Evolutionary conservation across 2,329 filamentous ascomycete species (phyloP), one percentile per base, ranked within the genome.

Genomic region (Nigrospora sphaerica): DNA sequence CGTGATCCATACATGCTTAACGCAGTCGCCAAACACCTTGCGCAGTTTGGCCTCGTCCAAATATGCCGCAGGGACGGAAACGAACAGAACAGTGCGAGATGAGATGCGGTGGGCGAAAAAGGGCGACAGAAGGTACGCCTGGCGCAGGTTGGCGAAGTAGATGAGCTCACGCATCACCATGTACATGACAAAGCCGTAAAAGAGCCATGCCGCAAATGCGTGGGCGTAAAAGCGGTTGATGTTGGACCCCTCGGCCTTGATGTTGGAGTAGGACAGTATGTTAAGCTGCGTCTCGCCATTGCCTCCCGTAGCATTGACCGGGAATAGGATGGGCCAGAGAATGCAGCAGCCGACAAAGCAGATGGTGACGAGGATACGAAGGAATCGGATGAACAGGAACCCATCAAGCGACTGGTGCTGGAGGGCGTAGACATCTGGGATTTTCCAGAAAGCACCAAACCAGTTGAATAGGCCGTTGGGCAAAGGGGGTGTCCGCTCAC

Each of bases 371-470:
- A 85, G 69, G 52, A 91, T 85, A 60, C 90, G 88, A 52, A 97
- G 70, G 60, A 92, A 95, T 33, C 92, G 88, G 28, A 97, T 74
- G 63, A 95, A 89, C 44, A 97, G 81, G 65, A 92, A 97, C 32
- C 86, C 87, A 63, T 98, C 92, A 52, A 98, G 79, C 1, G 90
- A 95, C 62, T 92, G 88, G 69, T 95, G 89, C 59, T 93, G 88
- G 18, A 97, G 79, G 23, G 91, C 81, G 59, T 88, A 89, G 36
- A 83, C 82, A 62, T 97, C 91, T 4, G 78, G 77, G 38, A 79
- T 76, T 55, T 76, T 77, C 69, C 80, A 85, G 67, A 88, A 86
- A 12, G 76, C 70, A 11, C 67, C 67, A 48, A 89, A 65, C 86
- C 86, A 90, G 55, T 85, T 79, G 56, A 86, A 69, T 39, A 81